phyloP scores from a whole-genome alignment of 441 rosid species.

The Adansonia rubrostipa region DNA sequence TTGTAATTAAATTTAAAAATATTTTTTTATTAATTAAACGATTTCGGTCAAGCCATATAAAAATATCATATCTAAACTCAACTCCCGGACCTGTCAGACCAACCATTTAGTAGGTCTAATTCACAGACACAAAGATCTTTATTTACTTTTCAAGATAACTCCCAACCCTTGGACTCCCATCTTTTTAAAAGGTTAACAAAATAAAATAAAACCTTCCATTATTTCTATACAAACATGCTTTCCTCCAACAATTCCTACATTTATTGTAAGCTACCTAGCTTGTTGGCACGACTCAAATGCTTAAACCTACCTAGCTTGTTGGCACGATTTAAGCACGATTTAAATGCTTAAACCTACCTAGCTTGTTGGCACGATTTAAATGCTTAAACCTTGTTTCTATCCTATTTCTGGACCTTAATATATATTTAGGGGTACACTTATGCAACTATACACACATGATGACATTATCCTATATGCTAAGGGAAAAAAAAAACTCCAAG shows the following conservation, averaged over 20 bases:
- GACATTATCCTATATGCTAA: background rate
- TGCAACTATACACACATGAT: slow-evolving; percentile 30
- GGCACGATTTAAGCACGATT: too few relatives aligned
- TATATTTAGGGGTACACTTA: slow-evolving; percentile 8
- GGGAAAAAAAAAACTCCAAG: background rate
- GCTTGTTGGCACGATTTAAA: background rate
- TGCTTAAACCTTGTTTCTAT: slow-evolving; percentile 27
- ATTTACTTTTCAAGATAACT: too few relatives aligned
- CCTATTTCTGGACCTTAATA: background rate
- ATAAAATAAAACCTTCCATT: background rate
- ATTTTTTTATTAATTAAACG: too few relatives aligned
- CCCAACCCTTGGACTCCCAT: too few relatives aligned
- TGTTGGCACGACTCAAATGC: slow-evolving; percentile 23
- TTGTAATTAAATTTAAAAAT: too few relatives aligned
- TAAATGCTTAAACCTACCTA: background rate
- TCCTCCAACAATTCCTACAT: slow-evolving; percentile 13
- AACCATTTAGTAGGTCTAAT: too few relatives aligned
- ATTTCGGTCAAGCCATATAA: too few relatives aligned
- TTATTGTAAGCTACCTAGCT: slow-evolving; percentile 8
- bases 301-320: slow-evolving; percentile 29
- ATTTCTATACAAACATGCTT: background rate
- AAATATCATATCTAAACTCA: too few relatives aligned
- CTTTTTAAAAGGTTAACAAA: too few relatives aligned
- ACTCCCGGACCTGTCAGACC: too few relatives aligned
- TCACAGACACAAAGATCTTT: too few relatives aligned